These are phyloP conservation scores for Clonostachys chloroleuca DNA, from an alignment of 2,329 filamentous ascomycete genomes.

Conservation along the genomic window DNA sequence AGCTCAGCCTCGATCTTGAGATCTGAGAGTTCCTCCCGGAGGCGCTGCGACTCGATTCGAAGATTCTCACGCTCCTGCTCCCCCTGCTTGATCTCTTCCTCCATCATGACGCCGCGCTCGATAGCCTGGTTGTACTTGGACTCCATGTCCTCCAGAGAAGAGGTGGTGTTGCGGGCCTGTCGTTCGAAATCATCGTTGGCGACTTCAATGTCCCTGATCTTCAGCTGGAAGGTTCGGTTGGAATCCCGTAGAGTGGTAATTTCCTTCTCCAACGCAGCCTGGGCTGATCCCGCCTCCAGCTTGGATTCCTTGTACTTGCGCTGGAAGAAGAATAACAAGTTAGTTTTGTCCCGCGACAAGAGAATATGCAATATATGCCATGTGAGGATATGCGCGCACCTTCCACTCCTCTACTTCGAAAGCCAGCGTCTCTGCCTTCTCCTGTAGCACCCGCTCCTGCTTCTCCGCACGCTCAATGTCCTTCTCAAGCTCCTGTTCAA, in stretches of 20 bases:
- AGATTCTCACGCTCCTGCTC: slow-evolving; percentile 89
- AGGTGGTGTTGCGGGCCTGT: slow-evolving; percentile 92
- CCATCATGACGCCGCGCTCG: slow-evolving; percentile 86
- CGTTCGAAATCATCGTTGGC: slow-evolving; percentile 98
- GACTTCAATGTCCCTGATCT: slow-evolving; percentile 90
- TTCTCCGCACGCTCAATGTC: slow-evolving; percentile 95
- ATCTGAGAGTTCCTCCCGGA: slow-evolving; percentile 88
- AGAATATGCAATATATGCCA: neutral
- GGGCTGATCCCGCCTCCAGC: slow-evolving; percentile 76
- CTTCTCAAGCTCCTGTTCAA: slow-evolving; percentile 92
- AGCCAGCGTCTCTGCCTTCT: slow-evolving; percentile 77
- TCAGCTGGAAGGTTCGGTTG: slow-evolving; percentile 77
- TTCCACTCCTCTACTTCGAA: slow-evolving; percentile 99
- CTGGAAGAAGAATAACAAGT: slow-evolving; percentile 34
- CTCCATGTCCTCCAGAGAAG: slow-evolving; percentile 93
- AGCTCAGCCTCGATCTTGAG: slow-evolving; percentile 94
- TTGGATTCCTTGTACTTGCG: slow-evolving; percentile 96
- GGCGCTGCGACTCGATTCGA: slow-evolving; percentile 83
- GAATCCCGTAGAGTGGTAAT: slow-evolving; percentile 85
- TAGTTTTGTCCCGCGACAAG: too few relatives aligned
- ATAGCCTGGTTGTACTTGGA: slow-evolving; percentile 95
- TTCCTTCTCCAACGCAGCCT: slow-evolving; percentile 88
- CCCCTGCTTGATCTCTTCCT: slow-evolving; percentile 87
- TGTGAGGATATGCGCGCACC: slow-evolving; percentile 49
- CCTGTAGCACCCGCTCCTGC: slow-evolving; percentile 77